phyloP scores from a whole-genome alignment of 345 rosid species.

The Gossypium longicalyx region DNA sequence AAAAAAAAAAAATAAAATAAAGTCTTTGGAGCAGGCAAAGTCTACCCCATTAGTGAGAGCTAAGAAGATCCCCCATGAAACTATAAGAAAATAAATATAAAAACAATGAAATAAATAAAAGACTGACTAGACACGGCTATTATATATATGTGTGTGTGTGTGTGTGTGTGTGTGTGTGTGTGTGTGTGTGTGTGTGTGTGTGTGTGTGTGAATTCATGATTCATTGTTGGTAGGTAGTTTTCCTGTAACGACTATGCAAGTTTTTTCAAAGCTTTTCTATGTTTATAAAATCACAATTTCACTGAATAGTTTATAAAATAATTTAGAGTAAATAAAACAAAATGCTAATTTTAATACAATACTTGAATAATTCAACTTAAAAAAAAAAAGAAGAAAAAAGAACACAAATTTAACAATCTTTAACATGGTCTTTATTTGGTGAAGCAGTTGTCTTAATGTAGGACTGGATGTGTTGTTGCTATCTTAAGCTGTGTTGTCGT shows the following conservation, averaged over 20 bases:
- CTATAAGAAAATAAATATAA: neutral
- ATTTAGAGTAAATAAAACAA: too few species aligned
- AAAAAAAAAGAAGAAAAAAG: neutral
- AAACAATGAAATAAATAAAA: neutral
- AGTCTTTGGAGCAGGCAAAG: constrained; percentile 22
- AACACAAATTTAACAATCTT: neutral
- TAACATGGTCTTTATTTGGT: neutral
- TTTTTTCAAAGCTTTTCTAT: constrained; percentile 11
- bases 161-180: neutral
- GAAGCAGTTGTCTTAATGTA: neutral
- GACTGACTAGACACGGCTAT: constrained; percentile 18
- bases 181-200: too few species aligned
- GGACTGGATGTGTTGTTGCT: too few species aligned
- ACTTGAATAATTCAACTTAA: too few species aligned
- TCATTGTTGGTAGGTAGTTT: constrained; percentile 10
- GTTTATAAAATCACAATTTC: constrained; percentile 29
- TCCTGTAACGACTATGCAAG: constrained; percentile 19
- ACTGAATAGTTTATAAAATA: too few species aligned
- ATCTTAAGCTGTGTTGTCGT: neutral
- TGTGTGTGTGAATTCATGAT: too few species aligned
- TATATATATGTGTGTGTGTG: too few species aligned
- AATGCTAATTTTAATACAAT: too few species aligned
- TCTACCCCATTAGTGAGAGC: constrained; percentile 48
- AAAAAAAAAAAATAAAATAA: too few species aligned
- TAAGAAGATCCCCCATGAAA: constrained; percentile 16